Conservation (phyloP, 2,329 filamentous ascomycete genomes). For the Stachybotrys elegans region DNA sequence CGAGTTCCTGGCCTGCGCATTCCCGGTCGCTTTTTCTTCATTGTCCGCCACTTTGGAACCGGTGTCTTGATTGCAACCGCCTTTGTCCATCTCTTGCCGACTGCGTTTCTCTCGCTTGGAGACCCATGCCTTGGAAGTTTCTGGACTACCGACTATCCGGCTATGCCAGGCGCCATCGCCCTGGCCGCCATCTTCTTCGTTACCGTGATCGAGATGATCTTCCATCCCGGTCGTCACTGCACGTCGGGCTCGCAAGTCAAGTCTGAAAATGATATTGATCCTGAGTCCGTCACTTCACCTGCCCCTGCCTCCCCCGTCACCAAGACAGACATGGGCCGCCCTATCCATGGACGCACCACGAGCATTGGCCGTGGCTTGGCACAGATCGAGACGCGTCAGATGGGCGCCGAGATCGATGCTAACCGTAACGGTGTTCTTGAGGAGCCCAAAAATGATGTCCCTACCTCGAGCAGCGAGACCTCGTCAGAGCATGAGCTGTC, state of each 20-base stretch:
- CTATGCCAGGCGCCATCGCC: constrained; percentile 75
- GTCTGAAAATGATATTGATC: constrained; percentile 2
- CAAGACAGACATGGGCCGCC: constrained; percentile 26
- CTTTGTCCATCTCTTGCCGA: constrained; percentile 70
- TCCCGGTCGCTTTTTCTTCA: constrained; percentile 50
- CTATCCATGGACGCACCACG: constrained; percentile 24
- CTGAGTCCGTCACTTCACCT: background rate
- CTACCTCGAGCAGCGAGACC: constrained; percentile 18
- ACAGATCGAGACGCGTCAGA: constrained; percentile 7
- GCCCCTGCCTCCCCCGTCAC: constrained; percentile 12
- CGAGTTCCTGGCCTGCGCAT: constrained; percentile 49
- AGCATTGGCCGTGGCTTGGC: constrained; percentile 29
- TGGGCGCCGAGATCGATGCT: constrained; percentile 10
- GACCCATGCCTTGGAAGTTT: constrained; percentile 66
- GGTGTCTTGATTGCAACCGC: constrained; percentile 72
- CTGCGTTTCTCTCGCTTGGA: constrained; percentile 57
- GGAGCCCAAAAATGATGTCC: constrained; percentile 13
- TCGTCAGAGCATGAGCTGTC: constrained; percentile 21
- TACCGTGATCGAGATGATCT: constrained; percentile 72
- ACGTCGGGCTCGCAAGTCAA: constrained; percentile 11
- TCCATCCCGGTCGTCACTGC: constrained; percentile 37
- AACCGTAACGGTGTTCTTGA: constrained; percentile 8
- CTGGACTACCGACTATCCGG: constrained; percentile 70
- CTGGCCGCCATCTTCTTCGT: constrained; percentile 76
- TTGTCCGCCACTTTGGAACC: constrained; percentile 67